A percentile compares a stretch with the other conserved stretches of the same genome.
phyloP scores from a whole-genome alignment of 1,139 yeast genomes.

The Candida tropicalis region DNA sequence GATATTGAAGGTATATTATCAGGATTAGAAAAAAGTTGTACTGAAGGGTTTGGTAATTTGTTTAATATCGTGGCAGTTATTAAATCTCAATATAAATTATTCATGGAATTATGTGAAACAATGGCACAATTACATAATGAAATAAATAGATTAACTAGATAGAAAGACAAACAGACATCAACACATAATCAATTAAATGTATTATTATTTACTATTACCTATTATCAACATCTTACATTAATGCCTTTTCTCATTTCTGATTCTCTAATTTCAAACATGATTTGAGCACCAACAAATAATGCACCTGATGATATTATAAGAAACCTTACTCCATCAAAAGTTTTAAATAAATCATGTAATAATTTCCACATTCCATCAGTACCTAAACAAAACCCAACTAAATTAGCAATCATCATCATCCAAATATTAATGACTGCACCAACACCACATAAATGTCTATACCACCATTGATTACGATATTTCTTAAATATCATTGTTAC shows the following conservation, averaged over 20 bases:
- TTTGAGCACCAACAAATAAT: slow-evolving; percentile 82
- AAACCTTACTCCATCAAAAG: slow-evolving; percentile 67
- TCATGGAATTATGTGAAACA: slow-evolving; percentile 88
- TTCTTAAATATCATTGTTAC: slow-evolving; percentile 53
- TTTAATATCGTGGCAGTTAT: slow-evolving; percentile 65
- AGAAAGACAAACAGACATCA: slow-evolving; percentile 12
- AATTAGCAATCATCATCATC: slow-evolving; percentile 98
- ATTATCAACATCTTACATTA: slow-evolving; percentile 67
- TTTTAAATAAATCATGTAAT: slow-evolving; percentile 69
- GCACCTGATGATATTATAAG: slow-evolving; percentile 65
- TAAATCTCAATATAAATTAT: slow-evolving; percentile 78
- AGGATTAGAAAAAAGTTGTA: slow-evolving; percentile 47
- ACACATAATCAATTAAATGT: too few relatives aligned
- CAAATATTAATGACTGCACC: slow-evolving; percentile 92
- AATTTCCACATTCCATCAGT: slow-evolving; percentile 76
- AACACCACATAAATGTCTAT: slow-evolving; percentile 75
- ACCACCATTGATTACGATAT: slow-evolving; percentile 63
- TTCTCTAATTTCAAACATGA: slow-evolving; percentile 93
- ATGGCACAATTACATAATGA: slow-evolving; percentile 89
- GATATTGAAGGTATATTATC: slow-evolving; percentile 60
- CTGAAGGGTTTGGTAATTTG: slow-evolving; percentile 54
- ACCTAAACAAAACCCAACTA: slow-evolving; percentile 94
- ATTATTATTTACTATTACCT: slow-evolving; percentile 2
- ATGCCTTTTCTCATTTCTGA: slow-evolving; percentile 83
- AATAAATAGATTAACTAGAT: slow-evolving; percentile 23